Percentiles rank a stretch among this genome's conserved stretches.
phyloP scores from a whole-genome alignment of 2,329 filamentous ascomycete species.

The Trichoderma oligosporum region DNA sequence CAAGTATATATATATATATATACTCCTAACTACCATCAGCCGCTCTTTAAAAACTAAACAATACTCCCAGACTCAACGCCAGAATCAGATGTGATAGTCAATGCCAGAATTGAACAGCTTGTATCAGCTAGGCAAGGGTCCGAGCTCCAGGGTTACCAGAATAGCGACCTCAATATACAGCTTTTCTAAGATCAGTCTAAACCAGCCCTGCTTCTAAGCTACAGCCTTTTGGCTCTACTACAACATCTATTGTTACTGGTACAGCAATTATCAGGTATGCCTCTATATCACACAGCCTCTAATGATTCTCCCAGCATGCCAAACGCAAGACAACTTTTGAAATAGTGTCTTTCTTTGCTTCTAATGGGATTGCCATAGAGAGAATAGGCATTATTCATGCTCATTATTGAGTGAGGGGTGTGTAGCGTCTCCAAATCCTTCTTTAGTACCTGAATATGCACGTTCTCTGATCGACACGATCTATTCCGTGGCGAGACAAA shows the following conservation, averaged over 20 bases:
- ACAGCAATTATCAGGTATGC: too few relatives aligned
- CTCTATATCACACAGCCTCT: too few relatives aligned
- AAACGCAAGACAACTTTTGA: too few relatives aligned
- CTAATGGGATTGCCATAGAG: too few relatives aligned
- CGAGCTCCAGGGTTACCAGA: constrained; percentile 40
- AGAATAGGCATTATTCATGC: too few relatives aligned
- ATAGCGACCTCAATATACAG: constrained; percentile 35
- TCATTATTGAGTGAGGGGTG: too few relatives aligned
- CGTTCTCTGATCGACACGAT: neutral
- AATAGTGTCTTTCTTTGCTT: too few relatives aligned
- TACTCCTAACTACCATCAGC: neutral
- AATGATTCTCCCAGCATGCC: too few relatives aligned
- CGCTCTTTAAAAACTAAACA: neutral
- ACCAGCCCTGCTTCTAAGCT: constrained; percentile 20
- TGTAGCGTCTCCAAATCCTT: neutral
- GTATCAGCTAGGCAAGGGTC: constrained; percentile 38
- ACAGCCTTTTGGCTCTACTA: too few relatives aligned
- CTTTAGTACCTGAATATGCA: neutral
- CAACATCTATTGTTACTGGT: too few relatives aligned
- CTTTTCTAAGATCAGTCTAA: constrained; percentile 39
- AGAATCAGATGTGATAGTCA: constrained; percentile 23
- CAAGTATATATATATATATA: too few relatives aligned
- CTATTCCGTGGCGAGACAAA: neutral
- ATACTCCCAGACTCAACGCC: constrained; percentile 23
- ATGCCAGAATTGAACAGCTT: constrained; percentile 29